phyloP scores from a whole-genome alignment of 148 eudicot genomes.

The Dysphania ambrosioides region DNA sequence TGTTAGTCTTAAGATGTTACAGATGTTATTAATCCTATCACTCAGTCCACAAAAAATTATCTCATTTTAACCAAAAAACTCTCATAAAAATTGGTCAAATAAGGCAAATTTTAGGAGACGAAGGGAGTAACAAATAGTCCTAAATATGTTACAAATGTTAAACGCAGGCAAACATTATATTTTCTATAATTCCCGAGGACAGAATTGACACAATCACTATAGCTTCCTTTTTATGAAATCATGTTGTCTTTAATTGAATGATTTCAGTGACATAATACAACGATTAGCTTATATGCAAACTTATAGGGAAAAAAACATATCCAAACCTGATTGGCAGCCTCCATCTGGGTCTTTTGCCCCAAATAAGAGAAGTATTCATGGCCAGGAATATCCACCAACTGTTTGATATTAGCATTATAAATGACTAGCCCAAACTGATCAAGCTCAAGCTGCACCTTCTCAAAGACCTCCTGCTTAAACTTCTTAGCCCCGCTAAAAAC shows the following conservation, averaged over 20 bases:
- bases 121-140: no score
- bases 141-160: no score
- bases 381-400: constrained; percentile 50
- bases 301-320: not conserved
- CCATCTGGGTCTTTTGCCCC: constrained; percentile 55
- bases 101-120: no score
- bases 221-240: not conserved
- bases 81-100: no score
- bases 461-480: constrained; percentile 43
- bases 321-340: constrained; percentile 46
- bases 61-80: no score
- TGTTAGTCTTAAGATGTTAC: not conserved
- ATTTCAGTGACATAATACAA: no score
- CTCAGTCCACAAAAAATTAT: no score
- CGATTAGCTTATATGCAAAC: not conserved
- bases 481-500: constrained; percentile 44
- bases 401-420: constrained; percentile 56
- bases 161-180: no score
- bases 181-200: no score
- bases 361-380: constrained; percentile 57
- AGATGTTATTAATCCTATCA: not conserved
- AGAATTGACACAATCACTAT: not conserved
- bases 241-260: not conserved
- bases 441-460: constrained; percentile 49
- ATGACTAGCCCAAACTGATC: constrained; percentile 45